Evolutionary conservation across 78 protist genomes (phyloP), one percentile per base, ranked within the genome.

Genomic region (Salpingoeca rosetta): DNA sequence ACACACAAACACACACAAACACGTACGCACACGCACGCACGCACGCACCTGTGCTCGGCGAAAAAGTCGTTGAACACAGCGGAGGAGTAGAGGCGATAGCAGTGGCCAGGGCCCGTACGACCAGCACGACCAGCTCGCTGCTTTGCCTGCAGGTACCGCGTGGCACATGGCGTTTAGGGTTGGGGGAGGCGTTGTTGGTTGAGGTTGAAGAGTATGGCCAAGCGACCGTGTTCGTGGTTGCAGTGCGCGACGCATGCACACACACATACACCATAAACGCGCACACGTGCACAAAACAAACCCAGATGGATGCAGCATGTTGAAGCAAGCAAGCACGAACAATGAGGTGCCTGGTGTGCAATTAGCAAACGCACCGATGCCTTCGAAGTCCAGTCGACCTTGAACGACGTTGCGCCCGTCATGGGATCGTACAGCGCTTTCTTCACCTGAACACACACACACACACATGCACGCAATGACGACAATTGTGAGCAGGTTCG

Each of bases 51-150:
- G 77, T 86, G 92, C 73, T 92, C 86, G 44, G 76, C 86, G 35
- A 93, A 86, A 44, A 85, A 75, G 65, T 51, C 31, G 79, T 95
- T 84, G 77, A 84, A 93, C 24, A 92, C 97, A 7, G 97, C 97
- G 28, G 94, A 57, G 3, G 94, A 87, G 87, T 86, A 97, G 24
- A 97, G 86, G 17, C 97, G 85, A 83, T 94, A 96, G 87, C 96
- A 89, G 87, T 95, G 97, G 11, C 99, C 99, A 25, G 97, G 95
- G 0, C 92, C 98, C 11, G 90, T 88, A 27, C 98, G 89, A 40
- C 98, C 98, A 0, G 98, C 98, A 80, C 98, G 91, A 22, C 98
- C 98, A 1, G 96, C 89, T n/a, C 98, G 89, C 89, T 84, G 87
- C 26, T 42, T 37, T 17, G 87, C 80, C 65, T 51, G 65, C n/a